These are phyloP conservation scores for Gracilaria domingensis DNA, from an alignment of 23 red algal species.

Conservation along the genomic window DNA sequence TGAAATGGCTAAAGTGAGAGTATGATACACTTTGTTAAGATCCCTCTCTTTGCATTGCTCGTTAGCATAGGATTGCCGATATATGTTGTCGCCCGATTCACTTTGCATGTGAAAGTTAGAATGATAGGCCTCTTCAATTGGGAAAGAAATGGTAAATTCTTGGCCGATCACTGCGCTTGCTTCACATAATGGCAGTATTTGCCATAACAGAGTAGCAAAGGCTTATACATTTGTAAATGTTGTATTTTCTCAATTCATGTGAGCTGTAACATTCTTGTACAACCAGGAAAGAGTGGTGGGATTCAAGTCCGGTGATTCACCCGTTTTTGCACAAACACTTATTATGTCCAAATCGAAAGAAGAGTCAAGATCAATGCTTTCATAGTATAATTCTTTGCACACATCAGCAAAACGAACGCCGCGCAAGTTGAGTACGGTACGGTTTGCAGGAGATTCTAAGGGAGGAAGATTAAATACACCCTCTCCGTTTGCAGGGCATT, in stretches of 20 bases:
- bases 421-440: not conserved
- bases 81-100: too few species aligned
- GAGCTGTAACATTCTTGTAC: not conserved
- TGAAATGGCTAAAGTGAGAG: too few species aligned
- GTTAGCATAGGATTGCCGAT: too few species aligned
- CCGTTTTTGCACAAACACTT: not conserved
- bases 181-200: too few species aligned
- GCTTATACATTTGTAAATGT: too few species aligned
- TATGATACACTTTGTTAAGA: too few species aligned
- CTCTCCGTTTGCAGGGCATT: not conserved
- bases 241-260: too few species aligned
- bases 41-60: too few species aligned
- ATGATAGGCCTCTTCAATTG: too few species aligned
- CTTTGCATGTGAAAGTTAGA: too few species aligned
- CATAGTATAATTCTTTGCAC: not conserved
- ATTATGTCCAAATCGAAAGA: not conserved
- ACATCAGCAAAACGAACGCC: slow-evolving; percentile 19
- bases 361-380: not conserved
- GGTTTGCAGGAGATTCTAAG: not conserved
- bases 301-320: not conserved
- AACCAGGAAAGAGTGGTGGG: not conserved
- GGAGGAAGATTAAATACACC: slow-evolving; percentile 1
- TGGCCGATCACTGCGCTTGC: too few species aligned
- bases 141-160: not conserved
- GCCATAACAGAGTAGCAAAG: too few species aligned